A percentile compares a stretch with the other conserved stretches of the same genome.
These are phyloP conservation scores for Lasiosphaeris hirsuta DNA, from an alignment of 495 filamentous ascomycete species.

Conservation along the genomic window DNA sequence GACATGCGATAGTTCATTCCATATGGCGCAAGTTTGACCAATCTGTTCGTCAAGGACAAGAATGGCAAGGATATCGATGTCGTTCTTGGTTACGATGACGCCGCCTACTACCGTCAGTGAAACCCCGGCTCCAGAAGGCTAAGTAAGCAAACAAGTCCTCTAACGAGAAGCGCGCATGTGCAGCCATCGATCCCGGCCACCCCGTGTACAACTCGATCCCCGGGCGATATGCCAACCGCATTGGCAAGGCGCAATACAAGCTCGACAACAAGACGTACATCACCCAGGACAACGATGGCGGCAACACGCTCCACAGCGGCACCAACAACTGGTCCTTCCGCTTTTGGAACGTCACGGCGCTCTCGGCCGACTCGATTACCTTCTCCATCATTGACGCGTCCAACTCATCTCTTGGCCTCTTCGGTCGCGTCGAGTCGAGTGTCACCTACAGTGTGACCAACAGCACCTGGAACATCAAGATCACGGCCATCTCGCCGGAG, in stretches of 20 bases:
- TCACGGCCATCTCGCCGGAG: conserved; percentile 49
- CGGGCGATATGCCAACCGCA: conserved; percentile 55
- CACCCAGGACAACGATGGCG: conserved; percentile 52
- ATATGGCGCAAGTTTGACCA: conserved; percentile 55
- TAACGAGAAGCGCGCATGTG: conserved; percentile 1
- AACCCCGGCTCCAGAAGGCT: neutral
- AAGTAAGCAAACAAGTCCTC: neutral
- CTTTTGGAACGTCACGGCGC: conserved; percentile 51
- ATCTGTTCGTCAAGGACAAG: conserved; percentile 56
- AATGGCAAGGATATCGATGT: conserved; percentile 53
- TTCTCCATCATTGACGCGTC: conserved; percentile 67
- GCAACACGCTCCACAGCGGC: conserved; percentile 58
- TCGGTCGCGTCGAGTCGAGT: conserved; percentile 66
- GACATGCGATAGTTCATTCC: conserved; percentile 45
- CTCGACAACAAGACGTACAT: conserved; percentile 49
- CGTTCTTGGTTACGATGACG: conserved; percentile 52
- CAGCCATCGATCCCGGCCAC: conserved; percentile 47
- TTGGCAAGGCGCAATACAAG: conserved; percentile 52
- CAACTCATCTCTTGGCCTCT: conserved; percentile 66
- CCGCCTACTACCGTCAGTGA: conserved; percentile 45
- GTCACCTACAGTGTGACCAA: conserved; percentile 64
- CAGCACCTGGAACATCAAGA: conserved; percentile 53
- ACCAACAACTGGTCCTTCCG: conserved; percentile 59
- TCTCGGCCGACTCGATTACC: conserved; percentile 66
- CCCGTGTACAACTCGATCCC: conserved; percentile 51